Evolutionary conservation across 164 flowering plant genomes (phyloP).

Genomic region (Tetrastigma voinierianum): DNA sequence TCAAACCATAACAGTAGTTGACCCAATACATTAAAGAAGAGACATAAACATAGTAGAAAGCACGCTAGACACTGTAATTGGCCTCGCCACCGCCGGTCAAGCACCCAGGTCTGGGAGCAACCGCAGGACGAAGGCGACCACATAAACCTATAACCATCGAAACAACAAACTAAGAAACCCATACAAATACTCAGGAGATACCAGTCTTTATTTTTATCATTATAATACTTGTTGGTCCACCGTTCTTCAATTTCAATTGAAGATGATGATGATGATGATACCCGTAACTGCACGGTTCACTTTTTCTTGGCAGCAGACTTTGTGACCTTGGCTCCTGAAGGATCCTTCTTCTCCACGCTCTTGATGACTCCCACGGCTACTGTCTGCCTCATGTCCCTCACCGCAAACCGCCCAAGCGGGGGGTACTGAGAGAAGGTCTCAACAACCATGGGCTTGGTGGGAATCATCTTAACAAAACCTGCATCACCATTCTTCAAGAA

Average conservation of each 20-base stretch:
- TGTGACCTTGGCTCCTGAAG: constrained; percentile 39
- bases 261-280: no score
- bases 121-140: constrained; percentile 7
- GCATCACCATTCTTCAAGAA: constrained; percentile 45
- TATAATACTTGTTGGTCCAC: not conserved
- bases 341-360: constrained; percentile 42
- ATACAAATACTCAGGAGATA: not conserved
- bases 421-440: constrained; percentile 42
- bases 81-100: constrained; percentile 30
- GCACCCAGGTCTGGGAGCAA: constrained; percentile 33
- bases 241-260: not conserved
- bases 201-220: constrained; percentile 9
- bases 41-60: not conserved
- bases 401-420: constrained; percentile 42
- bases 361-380: constrained; percentile 45
- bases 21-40: not conserved
- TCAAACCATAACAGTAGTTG: no score
- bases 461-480: constrained; percentile 41
- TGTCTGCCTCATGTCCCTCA: constrained; percentile 44
- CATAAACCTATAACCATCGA: constrained; percentile 7
- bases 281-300: constrained; percentile 18
- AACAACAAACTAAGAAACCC: not conserved
- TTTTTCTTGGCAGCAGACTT: constrained; percentile 41
- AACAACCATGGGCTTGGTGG: constrained; percentile 47
- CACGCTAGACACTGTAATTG: no score